A percentile compares a stretch with the other conserved stretches of the same genome.
Conservation (phyloP, 768 basidiomycete genomes). For the Lactifluus volemus region DNA sequence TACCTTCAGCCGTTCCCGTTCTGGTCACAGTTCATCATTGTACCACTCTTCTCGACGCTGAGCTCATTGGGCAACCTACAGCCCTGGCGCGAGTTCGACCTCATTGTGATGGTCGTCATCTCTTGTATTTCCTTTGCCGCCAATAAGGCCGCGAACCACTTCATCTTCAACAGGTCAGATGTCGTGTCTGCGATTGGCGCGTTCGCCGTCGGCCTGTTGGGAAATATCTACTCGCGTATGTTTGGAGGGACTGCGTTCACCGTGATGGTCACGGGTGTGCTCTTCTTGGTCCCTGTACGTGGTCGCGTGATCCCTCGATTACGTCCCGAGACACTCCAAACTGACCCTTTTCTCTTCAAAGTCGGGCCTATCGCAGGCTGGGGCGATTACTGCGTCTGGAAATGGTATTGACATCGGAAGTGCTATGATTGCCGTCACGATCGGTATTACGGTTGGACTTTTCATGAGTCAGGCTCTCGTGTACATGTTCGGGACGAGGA, state of each 20-base stretch:
- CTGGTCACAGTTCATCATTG: slow-evolving; percentile 70
- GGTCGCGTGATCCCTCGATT: neutral
- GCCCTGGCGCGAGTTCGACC: slow-evolving; percentile 59
- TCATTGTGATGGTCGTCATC: slow-evolving; percentile 78
- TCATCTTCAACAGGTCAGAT: slow-evolving; percentile 78
- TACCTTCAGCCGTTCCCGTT: slow-evolving; percentile 74
- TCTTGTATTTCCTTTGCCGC: slow-evolving; percentile 72
- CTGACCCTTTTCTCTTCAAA: slow-evolving; percentile 25
- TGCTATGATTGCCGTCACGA: slow-evolving; percentile 84
- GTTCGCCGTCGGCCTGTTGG: slow-evolving; percentile 69
- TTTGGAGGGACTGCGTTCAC: slow-evolving; percentile 86
- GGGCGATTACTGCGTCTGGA: slow-evolving; percentile 64
- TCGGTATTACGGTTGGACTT: slow-evolving; percentile 83
- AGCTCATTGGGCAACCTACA: slow-evolving; percentile 74
- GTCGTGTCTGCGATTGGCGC: slow-evolving; percentile 81
- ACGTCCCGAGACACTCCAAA: neutral
- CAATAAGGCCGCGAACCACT: slow-evolving; percentile 77
- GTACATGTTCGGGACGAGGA: slow-evolving; percentile 77
- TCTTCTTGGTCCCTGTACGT: slow-evolving; percentile 80
- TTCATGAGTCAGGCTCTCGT: slow-evolving; percentile 85
- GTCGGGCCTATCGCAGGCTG: slow-evolving; percentile 78
- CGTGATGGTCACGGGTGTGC: slow-evolving; percentile 82
- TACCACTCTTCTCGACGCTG: slow-evolving; percentile 63
- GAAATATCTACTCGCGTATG: slow-evolving; percentile 73
- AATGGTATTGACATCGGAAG: slow-evolving; percentile 78